Percentiles rank a stretch among this genome's conserved stretches.
phyloP scores from a whole-genome alignment of 2,329 filamentous ascomycete species.

The Diaporthe ampelina region DNA sequence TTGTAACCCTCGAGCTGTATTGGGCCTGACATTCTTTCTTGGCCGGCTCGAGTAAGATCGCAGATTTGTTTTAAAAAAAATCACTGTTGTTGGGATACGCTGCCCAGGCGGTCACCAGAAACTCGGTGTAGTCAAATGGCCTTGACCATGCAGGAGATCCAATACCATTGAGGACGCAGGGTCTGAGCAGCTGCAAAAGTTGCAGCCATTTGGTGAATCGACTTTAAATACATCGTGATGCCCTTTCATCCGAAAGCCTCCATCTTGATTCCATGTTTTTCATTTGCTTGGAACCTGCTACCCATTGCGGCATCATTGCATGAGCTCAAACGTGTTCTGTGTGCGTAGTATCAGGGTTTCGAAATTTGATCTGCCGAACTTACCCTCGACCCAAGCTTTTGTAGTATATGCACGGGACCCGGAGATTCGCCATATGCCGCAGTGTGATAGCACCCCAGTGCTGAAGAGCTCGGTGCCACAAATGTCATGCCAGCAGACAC shows the following conservation, averaged over 20 bases:
- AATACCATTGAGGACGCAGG: too few relatives aligned
- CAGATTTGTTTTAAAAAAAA: neutral
- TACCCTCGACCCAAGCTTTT: neutral
- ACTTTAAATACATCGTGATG: neutral
- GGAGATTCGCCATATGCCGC: slow-evolving; percentile 5
- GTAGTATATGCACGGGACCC: neutral
- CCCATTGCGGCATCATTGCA: neutral
- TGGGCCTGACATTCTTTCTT: neutral
- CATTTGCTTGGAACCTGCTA: neutral
- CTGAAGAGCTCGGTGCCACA: neutral
- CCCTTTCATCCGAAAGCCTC: neutral
- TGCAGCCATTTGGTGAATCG: neutral
- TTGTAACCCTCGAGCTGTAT: slow-evolving; percentile 6
- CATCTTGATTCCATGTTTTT: neutral
- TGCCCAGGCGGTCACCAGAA: too few relatives aligned
- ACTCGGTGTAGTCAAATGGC: neutral
- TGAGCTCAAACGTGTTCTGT: neutral
- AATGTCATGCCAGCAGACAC: neutral
- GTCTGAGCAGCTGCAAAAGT: neutral
- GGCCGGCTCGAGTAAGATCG: neutral
- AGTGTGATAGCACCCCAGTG: neutral
- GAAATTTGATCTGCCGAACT: slow-evolving; percentile 1
- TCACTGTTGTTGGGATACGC: neutral
- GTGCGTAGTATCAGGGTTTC: neutral
- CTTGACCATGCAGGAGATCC: neutral